Conservation (phyloP, 2,329 filamentous ascomycete genomes). For the Colletotrichum tropicale region DNA sequence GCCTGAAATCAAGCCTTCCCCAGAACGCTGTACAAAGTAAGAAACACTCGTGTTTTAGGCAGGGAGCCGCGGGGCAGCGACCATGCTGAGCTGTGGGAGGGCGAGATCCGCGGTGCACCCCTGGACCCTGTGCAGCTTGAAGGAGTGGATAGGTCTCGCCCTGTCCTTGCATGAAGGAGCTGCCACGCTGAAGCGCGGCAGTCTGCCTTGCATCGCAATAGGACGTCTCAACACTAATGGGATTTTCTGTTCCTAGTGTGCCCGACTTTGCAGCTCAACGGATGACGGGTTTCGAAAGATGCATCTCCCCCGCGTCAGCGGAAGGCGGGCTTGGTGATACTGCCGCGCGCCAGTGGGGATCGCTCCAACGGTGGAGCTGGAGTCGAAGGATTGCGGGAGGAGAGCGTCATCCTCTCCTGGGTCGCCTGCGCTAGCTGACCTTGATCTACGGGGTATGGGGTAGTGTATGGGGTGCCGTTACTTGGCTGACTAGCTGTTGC, state of each 20-base stretch:
- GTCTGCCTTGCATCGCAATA: neutral
- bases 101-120: neutral
- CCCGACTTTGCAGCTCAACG: constrained; percentile 7
- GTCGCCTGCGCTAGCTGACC: neutral
- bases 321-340: neutral
- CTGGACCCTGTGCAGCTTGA: constrained; percentile 2
- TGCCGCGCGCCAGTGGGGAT: neutral
- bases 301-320: neutral
- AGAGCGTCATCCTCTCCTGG: neutral
- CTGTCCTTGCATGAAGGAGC: constrained; percentile 10
- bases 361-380: neutral
- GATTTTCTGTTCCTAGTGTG: neutral
- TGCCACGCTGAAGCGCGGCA: neutral
- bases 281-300: neutral
- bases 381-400: neutral
- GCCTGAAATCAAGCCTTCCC: neutral
- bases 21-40: neutral
- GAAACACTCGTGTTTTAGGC: neutral
- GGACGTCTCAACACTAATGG: neutral
- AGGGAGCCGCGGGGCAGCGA: neutral
- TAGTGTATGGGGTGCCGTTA: neutral
- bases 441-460: constrained; percentile 2
- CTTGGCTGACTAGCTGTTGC: neutral
- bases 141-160: neutral
- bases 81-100: neutral